phyloP scores from a whole-genome alignment of 768 basidiomycete species.

The Chalciporus chontae region DNA sequence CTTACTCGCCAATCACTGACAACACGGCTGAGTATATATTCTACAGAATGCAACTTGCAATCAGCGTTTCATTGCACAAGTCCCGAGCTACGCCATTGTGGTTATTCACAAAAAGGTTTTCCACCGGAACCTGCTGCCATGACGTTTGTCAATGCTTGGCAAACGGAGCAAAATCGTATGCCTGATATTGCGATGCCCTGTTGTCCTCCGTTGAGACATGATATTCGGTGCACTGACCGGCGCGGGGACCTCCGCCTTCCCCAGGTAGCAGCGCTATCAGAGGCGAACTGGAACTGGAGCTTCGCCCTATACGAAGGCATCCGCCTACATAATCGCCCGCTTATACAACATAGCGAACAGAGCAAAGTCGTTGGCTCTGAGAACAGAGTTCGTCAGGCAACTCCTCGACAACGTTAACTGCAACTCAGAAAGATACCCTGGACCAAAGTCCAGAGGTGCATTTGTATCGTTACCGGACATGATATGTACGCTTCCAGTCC shows the following conservation, averaged over 20 bases:
- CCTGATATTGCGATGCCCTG: conserved; percentile 17
- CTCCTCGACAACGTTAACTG: too few relatives aligned
- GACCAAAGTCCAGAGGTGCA: conserved; percentile 41
- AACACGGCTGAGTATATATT: conserved; percentile 17
- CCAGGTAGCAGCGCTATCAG: conserved; percentile 25
- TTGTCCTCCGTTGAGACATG: conserved; percentile 31
- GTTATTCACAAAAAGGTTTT: neutral
- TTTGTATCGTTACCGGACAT: conserved; percentile 37
- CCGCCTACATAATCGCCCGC: conserved; percentile 43
- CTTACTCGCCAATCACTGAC: conserved; percentile 17
- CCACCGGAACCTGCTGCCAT: conserved; percentile 5
- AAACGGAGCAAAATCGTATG: neutral
- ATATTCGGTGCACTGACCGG: conserved; percentile 28
- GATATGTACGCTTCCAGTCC: conserved; percentile 45
- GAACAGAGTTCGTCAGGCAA: neutral
- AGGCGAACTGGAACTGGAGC: conserved; percentile 25
- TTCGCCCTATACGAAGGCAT: conserved; percentile 34
- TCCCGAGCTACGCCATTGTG: conserved; percentile 42
- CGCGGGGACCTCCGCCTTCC: conserved; percentile 16
- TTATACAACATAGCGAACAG: conserved; percentile 53
- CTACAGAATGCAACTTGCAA: neutral
- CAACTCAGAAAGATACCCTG: conserved; percentile 43
- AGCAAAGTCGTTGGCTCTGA: conserved; percentile 34
- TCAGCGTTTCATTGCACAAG: conserved; percentile 60
- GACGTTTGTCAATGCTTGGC: neutral